Evolutionary conservation across 2,329 filamentous ascomycete genomes (phyloP), one percentile per base, ranked within the genome.

Genomic region (Phyllosticta paracitricarpa): DNA sequence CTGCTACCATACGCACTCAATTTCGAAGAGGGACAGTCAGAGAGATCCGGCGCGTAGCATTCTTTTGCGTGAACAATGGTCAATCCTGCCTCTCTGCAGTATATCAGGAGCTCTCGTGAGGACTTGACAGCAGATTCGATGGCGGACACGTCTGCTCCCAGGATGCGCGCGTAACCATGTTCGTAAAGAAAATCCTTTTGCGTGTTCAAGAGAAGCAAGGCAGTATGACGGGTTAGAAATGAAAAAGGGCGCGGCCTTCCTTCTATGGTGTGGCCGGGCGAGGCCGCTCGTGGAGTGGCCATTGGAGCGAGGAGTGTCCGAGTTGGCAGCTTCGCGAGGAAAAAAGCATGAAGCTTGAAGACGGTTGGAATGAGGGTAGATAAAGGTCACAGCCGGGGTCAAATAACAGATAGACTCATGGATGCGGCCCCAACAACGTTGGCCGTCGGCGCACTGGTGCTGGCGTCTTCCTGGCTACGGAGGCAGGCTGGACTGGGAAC

Each of bases 21-120:
- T 65, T 83, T 83, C 17, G 79, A 77, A 0, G 80, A 77, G 7
- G 81, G 79, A 51, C 79, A 75, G 67, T 83, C 80, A 4, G 79
- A 78, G 10, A 84, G 73, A 66, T 82, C 78, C 8, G 79, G 78
- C 22, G 73, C 70, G 62, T 81, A 78, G 17, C 79, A 78, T 69
- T 81, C 78, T 62, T 79, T 73, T 3, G 78, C 80, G 64, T 81
- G 79, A 30, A 81, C 72, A 26, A 81, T 71, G 12, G 76, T 70
- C 64, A 82, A 65, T 58, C 78, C 75, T 59, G 75, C 68, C 61
- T 66, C 65, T 58, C 78, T 72, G 61, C 75, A 78, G 14, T 73
- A 70, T 55, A 76, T 68, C 3, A 82, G 70, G 6, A 79, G 70
- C 63, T 71, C 74, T 66, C 70, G 77, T 58, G 70, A 78, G 58